Base-by-base conservation (phyloP, 2,329 filamentous ascomycete genomes). In the Ophiostoma ips region DNA sequence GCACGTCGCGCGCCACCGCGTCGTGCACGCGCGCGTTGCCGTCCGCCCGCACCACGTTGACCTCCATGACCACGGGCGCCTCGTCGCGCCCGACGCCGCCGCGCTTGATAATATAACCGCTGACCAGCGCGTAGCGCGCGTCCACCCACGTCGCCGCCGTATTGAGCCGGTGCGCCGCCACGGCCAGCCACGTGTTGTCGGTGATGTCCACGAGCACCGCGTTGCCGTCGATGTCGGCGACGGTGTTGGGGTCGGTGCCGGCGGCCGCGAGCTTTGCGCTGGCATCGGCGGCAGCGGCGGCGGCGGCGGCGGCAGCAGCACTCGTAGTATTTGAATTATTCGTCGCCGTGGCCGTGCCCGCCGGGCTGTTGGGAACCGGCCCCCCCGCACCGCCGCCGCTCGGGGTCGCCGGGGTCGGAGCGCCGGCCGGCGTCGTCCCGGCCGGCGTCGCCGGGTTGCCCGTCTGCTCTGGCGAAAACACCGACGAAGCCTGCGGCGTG, bases 141-240 rank as follows among this genome's bases (percentile, higher is more conserved):
- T 80, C 76, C 5, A 73, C 66, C 15, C 75, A 66, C 3, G 73
- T 73, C 10, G 69, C 65, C 0, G 78, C 75, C 58, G 77, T 81
- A 62, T 75, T 79, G 15, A 83, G 68, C 13, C 79, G 72, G 60
- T 87, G 82, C 1, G 77, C 73, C 38, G 85, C 72, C 15, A 92
- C 69, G 5, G 84, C 75, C 18, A 81, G 84, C 81, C 83, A 90
- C 0, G 77, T 83, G 55, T 86, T 83, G 58, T 92, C 86, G 1
- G 79, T 80, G 2, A 77, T 65, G 59, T 92, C 85, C 16, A 85
- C 67, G 11, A 94, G 73, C 18, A 82, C 76, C 1, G 82, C 77
- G 51, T 89, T 84, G 1, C 71, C 70, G 44, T 73, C 66, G 57
- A 61, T 56, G 11, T 64, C 63, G 5, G 67, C 64, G 3, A 55